Evolutionary conservation across 768 basidiomycete genomes (phyloP).

Genomic region (Phanerochaete sordida): DNA sequence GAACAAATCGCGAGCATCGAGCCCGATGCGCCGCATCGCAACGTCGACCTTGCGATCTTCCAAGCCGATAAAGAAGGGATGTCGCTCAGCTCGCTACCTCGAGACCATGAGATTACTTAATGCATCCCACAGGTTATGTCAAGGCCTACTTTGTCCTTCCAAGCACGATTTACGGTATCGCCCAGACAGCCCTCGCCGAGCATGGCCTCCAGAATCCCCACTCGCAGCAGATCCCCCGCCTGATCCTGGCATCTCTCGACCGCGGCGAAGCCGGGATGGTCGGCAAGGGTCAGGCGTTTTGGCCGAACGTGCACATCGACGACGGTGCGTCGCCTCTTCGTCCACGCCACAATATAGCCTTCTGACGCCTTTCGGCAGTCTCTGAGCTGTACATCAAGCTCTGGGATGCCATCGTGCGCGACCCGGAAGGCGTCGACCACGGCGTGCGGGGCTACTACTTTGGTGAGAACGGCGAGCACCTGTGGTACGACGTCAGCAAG

Average conservation of each 20-base stretch:
- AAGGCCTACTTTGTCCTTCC: slow-evolving; percentile 52
- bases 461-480: slow-evolving; percentile 31
- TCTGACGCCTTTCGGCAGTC: slow-evolving; percentile 25
- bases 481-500: slow-evolving; percentile 31
- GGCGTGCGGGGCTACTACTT: slow-evolving; percentile 36
- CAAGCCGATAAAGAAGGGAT: slow-evolving; percentile 47
- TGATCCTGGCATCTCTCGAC: slow-evolving; percentile 42
- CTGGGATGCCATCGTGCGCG: slow-evolving; percentile 34
- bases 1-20: slow-evolving; percentile 42
- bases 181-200: slow-evolving; percentile 43
- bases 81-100: background rate
- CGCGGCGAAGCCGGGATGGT: slow-evolving; percentile 51
- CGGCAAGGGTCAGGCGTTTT: slow-evolving; percentile 54
- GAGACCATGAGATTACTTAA: too few relatives aligned
- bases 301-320: slow-evolving; percentile 54
- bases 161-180: slow-evolving; percentile 57
- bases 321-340: slow-evolving; percentile 38
- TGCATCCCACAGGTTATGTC: slow-evolving; percentile 44
- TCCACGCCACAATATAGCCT: too few relatives aligned
- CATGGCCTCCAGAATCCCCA: slow-evolving; percentile 48
- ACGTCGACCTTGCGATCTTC: slow-evolving; percentile 46
- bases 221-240: slow-evolving; percentile 45
- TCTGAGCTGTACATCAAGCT: slow-evolving; percentile 40
- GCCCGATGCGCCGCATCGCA: slow-evolving; percentile 38
- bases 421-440: slow-evolving; percentile 25